phyloP scores from a whole-genome alignment of 176 grass and related monocot genomes.

The Triticum turgidum region DNA sequence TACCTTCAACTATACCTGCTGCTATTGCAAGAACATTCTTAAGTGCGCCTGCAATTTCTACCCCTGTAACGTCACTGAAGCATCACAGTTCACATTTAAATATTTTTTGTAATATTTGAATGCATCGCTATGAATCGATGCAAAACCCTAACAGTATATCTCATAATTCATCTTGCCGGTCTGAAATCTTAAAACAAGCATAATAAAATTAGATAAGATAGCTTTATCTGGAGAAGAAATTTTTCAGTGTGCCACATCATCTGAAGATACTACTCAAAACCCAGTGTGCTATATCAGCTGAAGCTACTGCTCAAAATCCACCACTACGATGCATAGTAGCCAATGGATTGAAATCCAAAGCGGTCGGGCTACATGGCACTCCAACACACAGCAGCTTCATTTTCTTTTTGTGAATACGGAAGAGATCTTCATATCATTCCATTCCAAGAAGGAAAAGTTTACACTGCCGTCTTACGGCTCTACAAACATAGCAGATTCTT shows the following conservation, averaged over 20 bases:
- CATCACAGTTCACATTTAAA: constrained; percentile 55
- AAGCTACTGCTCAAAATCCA: constrained; percentile 7
- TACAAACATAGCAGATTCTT: not conserved
- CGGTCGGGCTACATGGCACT: not conserved
- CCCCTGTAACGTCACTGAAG: constrained; percentile 96
- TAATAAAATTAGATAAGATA: not conserved
- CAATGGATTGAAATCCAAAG: not conserved
- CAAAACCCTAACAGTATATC: not conserved
- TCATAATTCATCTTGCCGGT: not conserved
- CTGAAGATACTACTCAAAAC: not conserved
- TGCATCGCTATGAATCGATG: not conserved
- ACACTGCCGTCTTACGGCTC: not conserved
- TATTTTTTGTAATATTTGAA: constrained; percentile 2
- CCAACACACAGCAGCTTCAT: not conserved
- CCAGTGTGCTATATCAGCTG: not conserved
- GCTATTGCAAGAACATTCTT: constrained; percentile 98
- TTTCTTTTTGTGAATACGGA: not conserved
- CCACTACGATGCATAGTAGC: not conserved
- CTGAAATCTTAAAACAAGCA: not conserved
- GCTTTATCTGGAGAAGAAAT: not conserved
- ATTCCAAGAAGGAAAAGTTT: not conserved
- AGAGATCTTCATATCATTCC: not conserved
- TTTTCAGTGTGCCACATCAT: not conserved
- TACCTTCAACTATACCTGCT: constrained; percentile 93
- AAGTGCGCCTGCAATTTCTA: constrained; percentile 95